Conservation (phyloP, 225 moss, liverwort and hornwort genomes). For the Anthoceros angustus region DNA sequence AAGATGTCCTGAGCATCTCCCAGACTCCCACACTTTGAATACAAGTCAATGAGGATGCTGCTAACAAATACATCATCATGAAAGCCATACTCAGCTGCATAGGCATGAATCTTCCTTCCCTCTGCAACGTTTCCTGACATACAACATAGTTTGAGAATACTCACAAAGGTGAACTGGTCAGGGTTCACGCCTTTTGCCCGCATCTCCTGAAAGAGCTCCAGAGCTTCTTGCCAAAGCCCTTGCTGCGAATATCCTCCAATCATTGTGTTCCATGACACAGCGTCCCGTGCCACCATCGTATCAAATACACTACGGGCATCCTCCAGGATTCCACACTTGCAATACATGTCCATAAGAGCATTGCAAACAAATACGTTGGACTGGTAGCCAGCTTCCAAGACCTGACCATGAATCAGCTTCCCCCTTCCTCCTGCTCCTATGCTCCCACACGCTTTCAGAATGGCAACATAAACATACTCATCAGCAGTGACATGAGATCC, state of each 20-base stretch:
- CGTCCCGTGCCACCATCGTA: background rate
- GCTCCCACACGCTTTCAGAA: background rate
- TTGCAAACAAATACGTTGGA: background rate
- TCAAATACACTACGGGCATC: background rate
- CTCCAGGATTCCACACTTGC: background rate
- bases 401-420: background rate
- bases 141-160: conserved; percentile 3
- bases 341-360: background rate
- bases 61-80: background rate
- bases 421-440: background rate
- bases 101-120: background rate
- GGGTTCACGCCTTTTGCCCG: background rate
- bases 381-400: background rate
- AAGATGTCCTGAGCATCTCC: background rate
- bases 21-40: background rate
- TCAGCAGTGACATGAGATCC: background rate
- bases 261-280: conserved; percentile 2
- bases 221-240: background rate
- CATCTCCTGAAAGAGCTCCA: conserved; percentile 1
- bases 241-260: background rate
- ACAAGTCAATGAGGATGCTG: background rate
- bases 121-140: background rate
- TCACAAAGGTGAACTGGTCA: background rate
- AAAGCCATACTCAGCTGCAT: background rate
- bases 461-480: background rate